Conservation (phyloP, 2,329 filamentous ascomycete genomes). For the Colletotrichum gloeosporioides region DNA sequence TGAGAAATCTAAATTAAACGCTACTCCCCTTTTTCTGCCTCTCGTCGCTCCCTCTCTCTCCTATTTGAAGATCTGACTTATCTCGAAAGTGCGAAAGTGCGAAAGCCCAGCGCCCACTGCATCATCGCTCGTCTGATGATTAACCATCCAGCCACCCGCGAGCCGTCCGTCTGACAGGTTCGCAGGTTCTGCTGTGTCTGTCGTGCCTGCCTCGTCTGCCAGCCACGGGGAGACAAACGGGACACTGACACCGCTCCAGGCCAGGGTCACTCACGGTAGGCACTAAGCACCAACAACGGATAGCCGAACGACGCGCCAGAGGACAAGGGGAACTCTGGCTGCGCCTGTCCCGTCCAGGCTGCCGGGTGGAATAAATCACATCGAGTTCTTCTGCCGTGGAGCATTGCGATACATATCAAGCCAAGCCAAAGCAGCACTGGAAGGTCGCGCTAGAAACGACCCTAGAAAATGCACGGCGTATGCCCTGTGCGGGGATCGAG, state of each 20-base stretch:
- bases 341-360: neutral
- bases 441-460: constrained; percentile 10
- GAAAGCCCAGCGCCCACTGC: neutral
- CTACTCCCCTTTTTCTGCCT: neutral
- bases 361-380: neutral
- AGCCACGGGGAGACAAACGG: neutral
- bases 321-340: neutral
- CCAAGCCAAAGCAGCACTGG: constrained; percentile 8
- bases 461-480: constrained; percentile 17
- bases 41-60: neutral
- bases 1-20: neutral
- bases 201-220: neutral
- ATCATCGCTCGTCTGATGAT: neutral
- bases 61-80: neutral
- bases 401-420: neutral
- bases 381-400: neutral
- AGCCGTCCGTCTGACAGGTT: neutral
- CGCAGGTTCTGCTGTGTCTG: neutral
- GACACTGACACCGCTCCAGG: neutral
- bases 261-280: neutral
- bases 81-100: neutral
- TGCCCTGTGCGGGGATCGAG: constrained; percentile 16
- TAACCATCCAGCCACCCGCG: neutral
- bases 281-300: constrained; percentile 5
- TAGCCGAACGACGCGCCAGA: constrained; percentile 1